phyloP scores from a whole-genome alignment of 352 stramenopile species.

The Globisporangium barbulae region DNA sequence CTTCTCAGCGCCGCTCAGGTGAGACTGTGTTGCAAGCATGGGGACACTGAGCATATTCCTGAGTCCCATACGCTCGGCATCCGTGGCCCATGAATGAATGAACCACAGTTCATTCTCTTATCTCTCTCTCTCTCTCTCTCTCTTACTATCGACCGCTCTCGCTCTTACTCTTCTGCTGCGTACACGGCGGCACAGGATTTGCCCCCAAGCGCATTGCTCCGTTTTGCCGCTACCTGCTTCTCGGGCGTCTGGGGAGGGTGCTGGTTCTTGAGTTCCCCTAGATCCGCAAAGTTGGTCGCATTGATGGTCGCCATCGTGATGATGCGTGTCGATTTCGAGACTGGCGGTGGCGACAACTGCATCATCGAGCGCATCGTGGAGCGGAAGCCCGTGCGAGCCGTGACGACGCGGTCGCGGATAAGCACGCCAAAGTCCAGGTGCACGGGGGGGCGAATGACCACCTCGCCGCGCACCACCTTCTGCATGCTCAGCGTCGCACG shows the following conservation, averaged over 20 bases:
- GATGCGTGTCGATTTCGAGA: not conserved
- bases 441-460: constrained; percentile 13
- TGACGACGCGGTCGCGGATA: constrained; percentile 15
- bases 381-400: constrained; percentile 4
- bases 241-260: not conserved
- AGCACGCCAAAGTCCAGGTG: constrained; percentile 22
- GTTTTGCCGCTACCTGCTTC: not conserved
- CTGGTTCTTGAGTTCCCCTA: not conserved
- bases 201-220: not conserved
- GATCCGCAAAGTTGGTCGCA: not conserved
- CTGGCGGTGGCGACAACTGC: not conserved
- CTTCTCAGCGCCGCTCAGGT: too few species aligned
- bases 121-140: too few species aligned
- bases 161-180: not conserved
- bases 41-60: too few species aligned
- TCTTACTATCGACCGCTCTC: not conserved
- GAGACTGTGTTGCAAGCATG: too few species aligned
- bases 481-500: constrained; percentile 16
- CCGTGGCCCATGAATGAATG: too few species aligned
- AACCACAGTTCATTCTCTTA: too few species aligned
- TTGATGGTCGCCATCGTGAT: not conserved
- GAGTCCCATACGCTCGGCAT: too few species aligned
- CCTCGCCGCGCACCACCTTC: constrained; percentile 11
- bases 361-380: not conserved
- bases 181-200: not conserved